A percentile compares a stretch with the other conserved stretches of the same genome.
Conservation (phyloP, 179 eudicot genomes). For the Drosera spatulata region DNA sequence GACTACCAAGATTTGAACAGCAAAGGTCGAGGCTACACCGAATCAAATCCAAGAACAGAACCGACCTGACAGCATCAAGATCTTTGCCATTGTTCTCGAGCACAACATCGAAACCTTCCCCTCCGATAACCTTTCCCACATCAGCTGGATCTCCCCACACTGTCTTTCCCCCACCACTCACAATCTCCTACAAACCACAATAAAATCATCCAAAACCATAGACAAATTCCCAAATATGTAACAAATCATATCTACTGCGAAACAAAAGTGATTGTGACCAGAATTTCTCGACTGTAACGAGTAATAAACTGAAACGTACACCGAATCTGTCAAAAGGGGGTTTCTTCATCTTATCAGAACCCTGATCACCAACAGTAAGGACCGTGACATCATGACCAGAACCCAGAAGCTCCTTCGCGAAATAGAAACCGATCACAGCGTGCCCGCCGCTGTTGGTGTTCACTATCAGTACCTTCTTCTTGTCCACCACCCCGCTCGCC, state of each 20-base stretch:
- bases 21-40: no score
- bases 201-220: no score
- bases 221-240: no score
- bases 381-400: constrained; percentile 82
- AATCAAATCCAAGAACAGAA: not conserved
- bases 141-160: constrained; percentile 91
- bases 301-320: constrained; percentile 20
- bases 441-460: constrained; percentile 92
- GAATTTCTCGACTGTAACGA: no score
- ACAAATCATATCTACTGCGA: no score
- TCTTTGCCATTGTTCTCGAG: constrained; percentile 97
- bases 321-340: constrained; percentile 87
- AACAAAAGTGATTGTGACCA: no score
- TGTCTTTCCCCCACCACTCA: constrained; percentile 75
- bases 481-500: constrained; percentile 26
- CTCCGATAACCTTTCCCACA: constrained; percentile 57
- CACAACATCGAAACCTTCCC: constrained; percentile 65
- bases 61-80: constrained; percentile 77
- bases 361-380: constrained; percentile 79
- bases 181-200: constrained; percentile 52
- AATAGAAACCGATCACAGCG: constrained; percentile 90
- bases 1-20: no score
- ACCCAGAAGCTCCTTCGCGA: constrained; percentile 76
- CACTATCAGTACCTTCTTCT: constrained; percentile 71
- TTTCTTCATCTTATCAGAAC: constrained; percentile 95